A percentile compares a stretch with the other conserved stretches of the same genome.
Evolutionary conservation across 768 basidiomycete species (phyloP).

Genomic region (Hortiboletus campestris): DNA sequence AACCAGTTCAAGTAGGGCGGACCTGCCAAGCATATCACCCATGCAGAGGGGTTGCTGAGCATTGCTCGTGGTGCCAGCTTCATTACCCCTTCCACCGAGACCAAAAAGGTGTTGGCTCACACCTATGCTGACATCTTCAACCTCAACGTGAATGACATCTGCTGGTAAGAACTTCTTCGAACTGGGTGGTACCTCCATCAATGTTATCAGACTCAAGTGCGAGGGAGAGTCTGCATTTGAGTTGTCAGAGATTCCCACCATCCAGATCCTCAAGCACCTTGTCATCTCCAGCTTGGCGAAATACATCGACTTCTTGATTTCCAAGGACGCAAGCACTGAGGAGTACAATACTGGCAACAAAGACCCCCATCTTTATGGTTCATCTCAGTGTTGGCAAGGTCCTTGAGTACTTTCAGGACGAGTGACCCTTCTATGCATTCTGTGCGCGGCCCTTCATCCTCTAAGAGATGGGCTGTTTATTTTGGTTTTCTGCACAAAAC

Average conservation of each 20-base stretch:
- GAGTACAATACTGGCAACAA: slow-evolving; percentile 39
- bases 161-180: no score
- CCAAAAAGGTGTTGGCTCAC: no score
- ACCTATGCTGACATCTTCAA: no score
- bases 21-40: slow-evolving; percentile 28
- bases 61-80: slow-evolving; percentile 24
- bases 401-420: slow-evolving; percentile 37
- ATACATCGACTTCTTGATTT: slow-evolving; percentile 31
- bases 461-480: no score
- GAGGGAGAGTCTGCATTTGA: no score
- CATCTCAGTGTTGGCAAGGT: slow-evolving; percentile 45
- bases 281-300: slow-evolving; percentile 30
- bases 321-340: slow-evolving; percentile 13
- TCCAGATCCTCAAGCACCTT: no score
- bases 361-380: slow-evolving; percentile 43
- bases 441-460: no score
- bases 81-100: slow-evolving; percentile 17
- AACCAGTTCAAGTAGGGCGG: slow-evolving; percentile 37
- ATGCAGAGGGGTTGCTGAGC: slow-evolving; percentile 27
- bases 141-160: no score
- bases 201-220: no score
- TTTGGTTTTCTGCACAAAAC: no score
- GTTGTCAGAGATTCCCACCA: no score
- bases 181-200: no score
- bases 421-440: slow-evolving; percentile 44